phyloP scores from a whole-genome alignment of 345 rosid species.

The Litchi chinensis region DNA sequence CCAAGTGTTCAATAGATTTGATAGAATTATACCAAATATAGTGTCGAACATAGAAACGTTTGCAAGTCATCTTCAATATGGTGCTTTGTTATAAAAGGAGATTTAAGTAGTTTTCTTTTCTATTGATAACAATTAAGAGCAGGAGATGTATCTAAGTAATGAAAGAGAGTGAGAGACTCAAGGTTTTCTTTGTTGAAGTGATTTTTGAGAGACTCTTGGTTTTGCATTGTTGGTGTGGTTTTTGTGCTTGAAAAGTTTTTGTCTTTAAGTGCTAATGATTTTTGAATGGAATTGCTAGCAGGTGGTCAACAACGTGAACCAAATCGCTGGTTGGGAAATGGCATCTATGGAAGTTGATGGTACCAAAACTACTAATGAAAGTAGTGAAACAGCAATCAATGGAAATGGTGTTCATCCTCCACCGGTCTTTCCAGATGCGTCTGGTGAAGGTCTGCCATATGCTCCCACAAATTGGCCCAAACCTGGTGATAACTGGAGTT shows the following conservation, averaged over 20 bases:
- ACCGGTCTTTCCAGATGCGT: constrained; percentile 47
- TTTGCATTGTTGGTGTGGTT: neutral
- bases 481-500: constrained; percentile 65
- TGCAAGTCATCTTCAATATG: neutral
- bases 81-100: neutral
- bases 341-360: constrained; percentile 37
- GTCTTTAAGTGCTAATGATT: constrained; percentile 14
- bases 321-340: constrained; percentile 27
- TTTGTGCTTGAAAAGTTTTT: constrained; percentile 3
- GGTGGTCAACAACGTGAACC: neutral
- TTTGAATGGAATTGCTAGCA: constrained; percentile 16
- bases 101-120: neutral
- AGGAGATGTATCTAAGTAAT: neutral
- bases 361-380: constrained; percentile 20
- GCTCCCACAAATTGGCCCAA: constrained; percentile 73
- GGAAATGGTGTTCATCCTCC: constrained; percentile 30
- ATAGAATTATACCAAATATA: neutral
- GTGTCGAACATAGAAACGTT: neutral
- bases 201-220: neutral
- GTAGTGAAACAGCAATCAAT: constrained; percentile 19
- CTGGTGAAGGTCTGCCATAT: constrained; percentile 69
- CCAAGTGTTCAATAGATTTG: neutral
- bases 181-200: neutral
- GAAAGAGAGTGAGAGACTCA: too few relatives aligned
- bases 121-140: neutral